Evolutionary conservation across 2,329 filamentous ascomycete species (phyloP).

Genomic region (Calonectria pauciramosa): DNA sequence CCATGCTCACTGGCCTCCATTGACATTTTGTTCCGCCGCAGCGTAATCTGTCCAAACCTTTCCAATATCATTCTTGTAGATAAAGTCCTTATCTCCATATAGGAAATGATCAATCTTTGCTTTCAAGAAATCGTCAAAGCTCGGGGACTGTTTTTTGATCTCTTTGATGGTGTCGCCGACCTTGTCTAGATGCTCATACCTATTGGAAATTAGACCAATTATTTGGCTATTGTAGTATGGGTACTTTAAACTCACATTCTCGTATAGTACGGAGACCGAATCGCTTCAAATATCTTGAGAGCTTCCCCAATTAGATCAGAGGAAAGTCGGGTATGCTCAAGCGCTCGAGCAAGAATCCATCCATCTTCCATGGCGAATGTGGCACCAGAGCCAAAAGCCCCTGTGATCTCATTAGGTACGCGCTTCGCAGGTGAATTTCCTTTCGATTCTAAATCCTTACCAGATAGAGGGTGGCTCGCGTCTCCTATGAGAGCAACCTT

Average conservation of each 20-base stretch:
- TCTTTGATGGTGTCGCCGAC: neutral
- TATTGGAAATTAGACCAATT: neutral
- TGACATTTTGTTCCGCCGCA: neutral
- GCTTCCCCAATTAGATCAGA: neutral
- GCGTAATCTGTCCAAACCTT: constrained; percentile 10
- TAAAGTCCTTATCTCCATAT: constrained; percentile 13
- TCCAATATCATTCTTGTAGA: constrained; percentile 20
- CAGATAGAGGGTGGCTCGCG: constrained; percentile 11
- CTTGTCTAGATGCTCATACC: constrained; percentile 8
- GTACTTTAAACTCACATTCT: neutral
- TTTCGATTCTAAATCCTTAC: neutral
- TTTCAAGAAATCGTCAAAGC: constrained; percentile 1
- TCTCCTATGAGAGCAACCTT: constrained; percentile 15
- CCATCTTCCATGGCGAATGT: constrained; percentile 19
- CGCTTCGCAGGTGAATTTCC: neutral
- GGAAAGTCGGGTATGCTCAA: neutral
- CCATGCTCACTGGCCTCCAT: too few relatives aligned
- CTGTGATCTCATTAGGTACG: neutral
- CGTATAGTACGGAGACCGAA: constrained; percentile 8
- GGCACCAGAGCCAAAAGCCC: constrained; percentile 6
- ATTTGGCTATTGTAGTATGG: neutral
- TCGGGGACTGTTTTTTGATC: neutral
- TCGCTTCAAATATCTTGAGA: neutral
- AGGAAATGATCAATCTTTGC: constrained; percentile 11
- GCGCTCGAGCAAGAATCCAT: constrained; percentile 6